phyloP scores from a whole-genome alignment of 352 stramenopile species.

The Thalassiosira delicatula region DNA sequence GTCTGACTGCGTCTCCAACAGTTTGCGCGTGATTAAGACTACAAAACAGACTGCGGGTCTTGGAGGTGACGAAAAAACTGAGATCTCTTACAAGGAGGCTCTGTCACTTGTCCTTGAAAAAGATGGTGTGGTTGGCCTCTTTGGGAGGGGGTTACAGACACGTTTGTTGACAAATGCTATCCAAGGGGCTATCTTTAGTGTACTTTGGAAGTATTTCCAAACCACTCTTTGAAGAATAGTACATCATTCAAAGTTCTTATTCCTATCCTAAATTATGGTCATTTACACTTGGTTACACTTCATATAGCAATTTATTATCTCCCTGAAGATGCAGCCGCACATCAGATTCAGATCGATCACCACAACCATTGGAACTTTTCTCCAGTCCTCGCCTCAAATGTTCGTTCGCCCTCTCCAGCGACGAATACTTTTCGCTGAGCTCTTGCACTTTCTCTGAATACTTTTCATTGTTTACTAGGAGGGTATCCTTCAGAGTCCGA shows the following conservation, averaged over 20 bases:
- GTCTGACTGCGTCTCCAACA: conserved; percentile 88
- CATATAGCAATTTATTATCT: conserved; percentile 59
- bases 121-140: conserved; percentile 85
- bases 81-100: conserved; percentile 66
- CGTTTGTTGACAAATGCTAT: conserved; percentile 88
- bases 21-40: conserved; percentile 89
- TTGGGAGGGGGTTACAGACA: conserved; percentile 87
- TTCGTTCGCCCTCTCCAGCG: conserved; percentile 54
- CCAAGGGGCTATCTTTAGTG: conserved; percentile 85
- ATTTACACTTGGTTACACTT: conserved; percentile 44
- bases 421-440: conserved; percentile 52
- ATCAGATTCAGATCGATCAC: conserved; percentile 13
- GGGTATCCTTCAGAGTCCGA: conserved; percentile 57
- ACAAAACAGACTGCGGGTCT: conserved; percentile 87
- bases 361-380: conserved; percentile 9
- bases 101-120: conserved; percentile 85
- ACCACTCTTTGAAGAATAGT: conserved; percentile 12
- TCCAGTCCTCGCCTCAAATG: conserved; percentile 38
- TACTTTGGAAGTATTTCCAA: conserved; percentile 86
- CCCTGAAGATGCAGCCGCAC: conserved; percentile 45
- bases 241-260: too few relatives aligned
- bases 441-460: conserved; percentile 67
- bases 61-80: conserved; percentile 41
- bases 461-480: conserved; percentile 61
- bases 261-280: too few relatives aligned